A percentile compares a stretch with the other conserved stretches of the same genome.
Evolutionary conservation across 805 yeast species (phyloP).

Genomic region (Pichia ethanolica): DNA sequence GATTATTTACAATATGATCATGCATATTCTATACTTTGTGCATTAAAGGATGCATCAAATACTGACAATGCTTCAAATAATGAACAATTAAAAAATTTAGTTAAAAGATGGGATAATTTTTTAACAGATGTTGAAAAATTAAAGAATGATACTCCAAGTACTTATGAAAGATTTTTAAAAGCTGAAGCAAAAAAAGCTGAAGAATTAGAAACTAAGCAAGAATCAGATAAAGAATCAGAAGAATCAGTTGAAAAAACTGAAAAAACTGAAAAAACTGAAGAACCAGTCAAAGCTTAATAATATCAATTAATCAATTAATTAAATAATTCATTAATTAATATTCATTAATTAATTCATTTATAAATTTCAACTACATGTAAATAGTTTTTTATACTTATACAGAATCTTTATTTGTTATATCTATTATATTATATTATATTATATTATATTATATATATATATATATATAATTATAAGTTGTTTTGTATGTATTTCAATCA

Average conservation of each 20-base stretch:
- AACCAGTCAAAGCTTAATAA: not conserved
- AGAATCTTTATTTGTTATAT: too few relatives aligned
- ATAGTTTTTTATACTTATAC: too few relatives aligned
- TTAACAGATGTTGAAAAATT: slow-evolving; percentile 2
- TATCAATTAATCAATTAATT: too few relatives aligned
- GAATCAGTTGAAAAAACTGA: not conserved
- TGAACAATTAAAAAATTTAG: not conserved
- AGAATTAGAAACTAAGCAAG: not conserved
- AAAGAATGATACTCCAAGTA: slow-evolving; percentile 1
- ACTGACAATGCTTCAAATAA: not conserved
- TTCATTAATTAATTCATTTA: too few relatives aligned
- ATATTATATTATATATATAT: too few relatives aligned
- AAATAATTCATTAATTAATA: too few relatives aligned
- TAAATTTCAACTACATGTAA: too few relatives aligned
- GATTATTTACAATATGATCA: slow-evolving; percentile 11
- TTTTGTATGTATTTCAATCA: too few relatives aligned
- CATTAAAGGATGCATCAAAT: slow-evolving; percentile 9
- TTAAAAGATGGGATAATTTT: slow-evolving; percentile 6
- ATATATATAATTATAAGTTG: too few relatives aligned
- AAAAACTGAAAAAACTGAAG: not conserved
- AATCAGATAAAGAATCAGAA: not conserved
- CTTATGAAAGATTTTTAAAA: slow-evolving; percentile 1
- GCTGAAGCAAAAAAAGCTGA: not conserved
- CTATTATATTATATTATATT: too few relatives aligned
- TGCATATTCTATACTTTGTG: slow-evolving; percentile 8